phyloP scores from a whole-genome alignment of 2,329 filamentous ascomycete genomes.

The Cercospora canescens region DNA sequence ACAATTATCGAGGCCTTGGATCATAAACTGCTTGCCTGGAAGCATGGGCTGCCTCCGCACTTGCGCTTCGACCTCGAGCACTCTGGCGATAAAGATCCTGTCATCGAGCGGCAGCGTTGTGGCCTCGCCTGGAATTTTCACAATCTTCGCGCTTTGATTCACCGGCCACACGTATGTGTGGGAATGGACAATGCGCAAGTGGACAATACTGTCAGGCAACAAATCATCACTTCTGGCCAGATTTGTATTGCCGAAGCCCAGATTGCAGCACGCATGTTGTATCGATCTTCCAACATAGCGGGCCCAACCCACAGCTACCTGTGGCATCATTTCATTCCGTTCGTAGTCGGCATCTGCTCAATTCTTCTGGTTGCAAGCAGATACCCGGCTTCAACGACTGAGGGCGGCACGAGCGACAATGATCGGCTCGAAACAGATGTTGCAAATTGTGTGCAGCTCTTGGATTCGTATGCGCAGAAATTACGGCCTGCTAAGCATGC shows the following conservation, averaged over 20 bases:
- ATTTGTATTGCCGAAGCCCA: constrained; percentile 13
- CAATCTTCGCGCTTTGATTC: constrained; percentile 13
- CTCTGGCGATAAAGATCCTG: not conserved
- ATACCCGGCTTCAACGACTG: not conserved
- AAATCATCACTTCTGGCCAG: constrained; percentile 7
- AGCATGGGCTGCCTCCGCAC: constrained; percentile 7
- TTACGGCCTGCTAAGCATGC: constrained; percentile 9
- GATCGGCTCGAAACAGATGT: constrained; percentile 8
- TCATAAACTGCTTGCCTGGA: constrained; percentile 13
- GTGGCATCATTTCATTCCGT: constrained; percentile 15
- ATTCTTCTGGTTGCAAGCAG: constrained; percentile 16
- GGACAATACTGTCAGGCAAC: not conserved
- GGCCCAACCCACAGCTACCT: constrained; percentile 7
- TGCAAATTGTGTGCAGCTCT: constrained; percentile 7
- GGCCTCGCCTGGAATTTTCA: constrained; percentile 15
- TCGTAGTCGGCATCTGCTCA: constrained; percentile 9
- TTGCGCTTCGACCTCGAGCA: constrained; percentile 16
- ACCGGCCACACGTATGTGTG: constrained; percentile 9
- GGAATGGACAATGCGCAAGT: not conserved
- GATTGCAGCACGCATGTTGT: constrained; percentile 9
- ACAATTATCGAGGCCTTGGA: constrained; percentile 11
- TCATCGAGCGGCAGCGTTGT: constrained; percentile 9
- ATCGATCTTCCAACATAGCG: constrained; percentile 1
- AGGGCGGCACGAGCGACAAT: not conserved
- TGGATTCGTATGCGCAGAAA: constrained; percentile 6